These are phyloP conservation scores for Didymella exigua DNA, from an alignment of 2,329 filamentous ascomycete species.

Conservation along the genomic window DNA sequence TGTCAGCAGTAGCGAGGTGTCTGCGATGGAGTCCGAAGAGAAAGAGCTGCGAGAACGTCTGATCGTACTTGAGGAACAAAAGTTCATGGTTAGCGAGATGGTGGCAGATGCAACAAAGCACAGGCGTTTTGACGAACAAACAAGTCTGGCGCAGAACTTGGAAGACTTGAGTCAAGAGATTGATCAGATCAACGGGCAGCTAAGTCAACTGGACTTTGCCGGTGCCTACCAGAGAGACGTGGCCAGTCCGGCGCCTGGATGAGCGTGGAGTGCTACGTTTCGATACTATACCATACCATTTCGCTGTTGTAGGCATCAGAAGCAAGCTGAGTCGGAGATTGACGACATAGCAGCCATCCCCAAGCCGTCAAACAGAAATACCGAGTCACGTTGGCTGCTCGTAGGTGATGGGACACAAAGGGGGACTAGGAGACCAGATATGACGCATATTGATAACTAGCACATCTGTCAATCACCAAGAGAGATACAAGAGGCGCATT, in stretches of 20 bases:
- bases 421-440: no score
- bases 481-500: no score
- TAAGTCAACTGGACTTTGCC: conserved; percentile 70
- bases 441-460: no score
- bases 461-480: no score
- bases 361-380: no score
- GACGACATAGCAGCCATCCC: no score
- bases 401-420: no score
- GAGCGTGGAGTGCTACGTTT: no score
- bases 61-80: conserved; percentile 88
- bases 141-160: conserved; percentile 76
- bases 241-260: conserved; percentile 19
- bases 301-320: no score
- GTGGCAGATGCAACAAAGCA: conserved; percentile 75
- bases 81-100: conserved; percentile 87
- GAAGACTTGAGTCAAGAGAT: conserved; percentile 85
- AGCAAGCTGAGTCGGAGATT: no score
- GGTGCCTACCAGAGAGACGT: conserved; percentile 52
- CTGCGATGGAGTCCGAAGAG: conserved; percentile 79
- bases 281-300: no score
- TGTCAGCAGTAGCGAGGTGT: conserved; percentile 63
- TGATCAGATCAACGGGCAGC: conserved; percentile 66
- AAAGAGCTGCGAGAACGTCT: conserved; percentile 79
- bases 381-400: no score
- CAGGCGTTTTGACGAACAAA: conserved; percentile 84